Evolutionary conservation across 2,329 filamentous ascomycete species (phyloP), one percentile per base, ranked within the genome.

Genomic region (Calonectria naviculata): DNA sequence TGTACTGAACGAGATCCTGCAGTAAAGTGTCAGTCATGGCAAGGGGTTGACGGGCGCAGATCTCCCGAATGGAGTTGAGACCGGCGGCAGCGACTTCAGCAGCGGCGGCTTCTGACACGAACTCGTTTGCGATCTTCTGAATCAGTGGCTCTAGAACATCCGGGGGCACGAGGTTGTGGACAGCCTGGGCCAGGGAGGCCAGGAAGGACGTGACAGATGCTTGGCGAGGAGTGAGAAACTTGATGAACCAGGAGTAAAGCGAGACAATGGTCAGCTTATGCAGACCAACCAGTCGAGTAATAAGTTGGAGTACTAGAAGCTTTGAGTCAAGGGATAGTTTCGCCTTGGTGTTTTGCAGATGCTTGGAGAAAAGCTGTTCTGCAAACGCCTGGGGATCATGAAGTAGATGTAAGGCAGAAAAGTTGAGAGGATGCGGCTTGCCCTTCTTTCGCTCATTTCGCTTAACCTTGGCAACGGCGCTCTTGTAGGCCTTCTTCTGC

Each of bases 101-200:
- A 0, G 97, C 95, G 0, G 95, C 92, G 1, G 95, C 97, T 84
- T 99, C 97, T 0, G 95, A 98, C 2, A 99, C 96, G 80, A 99
- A 99, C 82, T 99, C 97, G 80, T 98, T 98, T 36, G 97, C 96
- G 78, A 99, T 98, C 85, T 98, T 98, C 81, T 95, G 93, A 2
- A 99, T 87, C 5, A 98, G 85, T 0, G 97, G 96, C 81, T 98
- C 95, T 13, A 99, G 87, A 0, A 92, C 93, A 86, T 99, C 97
- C 0, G 96, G 96, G 0, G 97, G 97, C 0, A 99, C 95, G 42
- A 98, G 89, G 74, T 92, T 93, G 81, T 99, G 97, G 9, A 95
- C 95, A 4, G 94, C 94, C 85, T 98, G 97, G 0, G 97, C 97
- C 67, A 98, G 88, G 13, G 93, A 97, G 15, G 97, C 97, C 68